These are phyloP conservation scores for Mortierella sp. DNA, from an alignment of 371 early-diverging fungal genomes.

Conservation along the genomic window DNA sequence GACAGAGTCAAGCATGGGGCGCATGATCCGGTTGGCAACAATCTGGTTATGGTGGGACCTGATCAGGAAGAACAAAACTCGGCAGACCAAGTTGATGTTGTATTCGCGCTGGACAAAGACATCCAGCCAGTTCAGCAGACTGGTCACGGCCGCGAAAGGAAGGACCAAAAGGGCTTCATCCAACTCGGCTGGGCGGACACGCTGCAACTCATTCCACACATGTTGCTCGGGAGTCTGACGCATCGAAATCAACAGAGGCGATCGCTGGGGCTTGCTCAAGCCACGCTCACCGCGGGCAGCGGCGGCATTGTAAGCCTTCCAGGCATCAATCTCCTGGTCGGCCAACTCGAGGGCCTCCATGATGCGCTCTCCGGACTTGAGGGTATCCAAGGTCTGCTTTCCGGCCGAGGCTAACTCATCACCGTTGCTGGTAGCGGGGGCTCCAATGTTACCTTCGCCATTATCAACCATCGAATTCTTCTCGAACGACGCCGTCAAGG, in stretches of 20 bases:
- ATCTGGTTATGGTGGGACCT: conserved; percentile 89
- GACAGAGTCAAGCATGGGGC: conserved; percentile 83
- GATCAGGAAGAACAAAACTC: conserved; percentile 86
- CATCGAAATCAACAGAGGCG: conserved; percentile 80
- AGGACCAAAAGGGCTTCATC: conserved; percentile 92
- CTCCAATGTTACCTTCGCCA: conserved; percentile 58
- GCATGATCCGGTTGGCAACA: conserved; percentile 81
- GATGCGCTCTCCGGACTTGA: conserved; percentile 94
- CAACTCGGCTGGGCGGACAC: conserved; percentile 86
- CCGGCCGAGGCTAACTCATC: conserved; percentile 84
- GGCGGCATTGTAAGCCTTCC: conserved; percentile 74
- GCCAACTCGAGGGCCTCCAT: conserved; percentile 93
- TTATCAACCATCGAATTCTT: conserved; percentile 67
- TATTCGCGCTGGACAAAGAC: conserved; percentile 69
- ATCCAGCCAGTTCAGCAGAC: conserved; percentile 82
- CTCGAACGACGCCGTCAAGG: conserved; percentile 78
- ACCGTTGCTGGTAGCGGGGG: conserved; percentile 51
- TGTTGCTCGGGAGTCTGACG: conserved; percentile 86
- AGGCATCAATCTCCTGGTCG: conserved; percentile 83
- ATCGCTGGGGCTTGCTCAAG: conserved; percentile 71
- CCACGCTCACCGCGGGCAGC: conserved; percentile 67
- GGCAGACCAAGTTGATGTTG: conserved; percentile 83
- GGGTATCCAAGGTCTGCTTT: conserved; percentile 88
- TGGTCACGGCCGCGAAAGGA: conserved; percentile 84
- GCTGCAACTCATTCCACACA: conserved; percentile 82